Base-by-base conservation (phyloP, 306 rosid genomes). In the Phaseolus lunatus region DNA sequence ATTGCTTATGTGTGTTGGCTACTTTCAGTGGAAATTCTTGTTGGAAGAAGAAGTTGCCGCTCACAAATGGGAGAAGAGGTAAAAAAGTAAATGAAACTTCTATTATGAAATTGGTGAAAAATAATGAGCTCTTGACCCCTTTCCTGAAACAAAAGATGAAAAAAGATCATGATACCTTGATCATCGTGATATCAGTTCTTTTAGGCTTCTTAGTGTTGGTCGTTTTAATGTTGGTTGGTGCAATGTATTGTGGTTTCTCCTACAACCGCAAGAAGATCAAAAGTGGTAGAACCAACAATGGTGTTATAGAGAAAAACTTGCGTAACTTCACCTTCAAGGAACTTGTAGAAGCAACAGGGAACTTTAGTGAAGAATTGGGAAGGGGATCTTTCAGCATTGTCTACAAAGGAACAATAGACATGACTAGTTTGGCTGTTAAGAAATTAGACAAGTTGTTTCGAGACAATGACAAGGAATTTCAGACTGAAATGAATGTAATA, bases 21-120 rank as follows among this genome's bases (percentile, higher is more conserved):
- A 9, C 49, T 26, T 79, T 45, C 4, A 19, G 11, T 0, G 22
- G 5, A 29, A 39, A 16, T 49, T 12, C 61, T 10, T 86, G 88
- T 20, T 64, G 77, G 85, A 77, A 76, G 69, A 81, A 81, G 27
- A 82, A 73, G 22, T 48, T 22, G 1, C 92, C 89, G 12, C 83
- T 84, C 19, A 49, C 75, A 4, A 62, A 54, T 27, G 88, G 86
- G 5, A 67, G 74, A 68, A 26, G 31, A 0, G 82, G 68, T n/a
- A 33, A 0, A 35, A 9, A 18, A 16, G 15, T 59, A 59, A 19
- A 23, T 1, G 77, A n/a, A 15, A 47, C 35, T 43, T 45, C 73
- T 49, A 9, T 84, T 0, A 19, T 86, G 18, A 88, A 88, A 75
- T 18, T 83, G 41, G 78, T 76, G 57, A 84, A 67, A 49, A 33